Percentiles rank a stretch among this genome's conserved stretches.
phyloP scores from a whole-genome alignment of 495 filamentous ascomycete genomes.

The Xylaria grammica region DNA sequence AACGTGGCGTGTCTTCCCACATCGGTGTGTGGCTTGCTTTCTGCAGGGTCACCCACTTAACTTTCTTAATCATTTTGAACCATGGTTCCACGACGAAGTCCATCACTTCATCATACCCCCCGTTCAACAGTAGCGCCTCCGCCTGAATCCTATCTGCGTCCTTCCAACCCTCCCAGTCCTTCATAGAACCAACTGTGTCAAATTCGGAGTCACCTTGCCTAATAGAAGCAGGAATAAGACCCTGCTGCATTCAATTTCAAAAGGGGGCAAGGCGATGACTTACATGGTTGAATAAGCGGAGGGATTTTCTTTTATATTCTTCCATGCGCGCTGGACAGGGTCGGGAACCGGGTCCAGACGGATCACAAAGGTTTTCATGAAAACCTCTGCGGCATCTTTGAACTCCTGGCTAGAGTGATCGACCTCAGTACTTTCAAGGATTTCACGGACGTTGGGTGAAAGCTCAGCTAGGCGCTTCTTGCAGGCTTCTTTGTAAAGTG shows the following conservation, averaged over 20 bases:
- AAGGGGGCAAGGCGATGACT: slow-evolving; percentile 5
- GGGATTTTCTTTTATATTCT: slow-evolving; percentile 44
- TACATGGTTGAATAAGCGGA: slow-evolving; percentile 55
- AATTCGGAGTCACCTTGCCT: slow-evolving; percentile 56
- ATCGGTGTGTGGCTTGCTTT: slow-evolving; percentile 53
- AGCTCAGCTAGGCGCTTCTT: slow-evolving; percentile 24
- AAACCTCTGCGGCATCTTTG: slow-evolving; percentile 39
- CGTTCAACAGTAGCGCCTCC: slow-evolving; percentile 55
- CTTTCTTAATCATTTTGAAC: slow-evolving; percentile 47
- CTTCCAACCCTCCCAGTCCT: slow-evolving; percentile 44
- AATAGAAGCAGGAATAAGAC: slow-evolving; percentile 14
- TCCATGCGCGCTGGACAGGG: slow-evolving; percentile 34
- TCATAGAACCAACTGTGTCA: slow-evolving; percentile 45
- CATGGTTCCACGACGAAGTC: slow-evolving; percentile 49
- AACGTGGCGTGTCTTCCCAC: slow-evolving; percentile 51
- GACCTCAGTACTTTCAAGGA: slow-evolving; percentile 28
- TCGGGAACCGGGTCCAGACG: slow-evolving; percentile 44
- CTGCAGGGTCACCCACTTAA: slow-evolving; percentile 53
- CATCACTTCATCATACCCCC: slow-evolving; percentile 53
- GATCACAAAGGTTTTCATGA: slow-evolving; percentile 37
- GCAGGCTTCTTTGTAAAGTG: slow-evolving; percentile 18
- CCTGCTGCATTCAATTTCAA: background rate
- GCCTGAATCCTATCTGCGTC: slow-evolving; percentile 46
- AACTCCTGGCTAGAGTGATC: slow-evolving; percentile 49
- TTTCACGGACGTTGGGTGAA: slow-evolving; percentile 23